These are phyloP conservation scores for Mycena albidolilacea DNA, from an alignment of 768 basidiomycete species.

Conservation along the genomic window DNA sequence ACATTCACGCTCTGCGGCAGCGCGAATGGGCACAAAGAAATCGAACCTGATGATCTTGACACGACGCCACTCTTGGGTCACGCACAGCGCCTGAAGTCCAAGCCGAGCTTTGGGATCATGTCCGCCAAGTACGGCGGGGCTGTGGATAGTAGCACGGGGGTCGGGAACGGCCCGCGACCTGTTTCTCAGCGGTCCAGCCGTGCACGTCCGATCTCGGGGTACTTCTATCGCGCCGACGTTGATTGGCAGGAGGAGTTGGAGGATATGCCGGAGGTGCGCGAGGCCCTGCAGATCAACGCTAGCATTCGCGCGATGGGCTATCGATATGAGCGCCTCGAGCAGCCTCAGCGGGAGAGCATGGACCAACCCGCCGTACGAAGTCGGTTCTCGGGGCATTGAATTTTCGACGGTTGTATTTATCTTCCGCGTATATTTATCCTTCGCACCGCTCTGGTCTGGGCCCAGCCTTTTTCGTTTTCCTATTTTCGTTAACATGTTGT, in stretches of 20 bases:
- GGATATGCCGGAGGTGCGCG: conserved; percentile 1
- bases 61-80: not conserved
- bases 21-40: not conserved
- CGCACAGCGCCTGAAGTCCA: not conserved
- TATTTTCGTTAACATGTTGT: too few species aligned
- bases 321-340: not conserved
- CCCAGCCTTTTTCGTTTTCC: too few species aligned
- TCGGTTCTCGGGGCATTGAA: too few species aligned
- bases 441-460: too few species aligned
- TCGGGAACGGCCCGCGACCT: not conserved
- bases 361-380: too few species aligned
- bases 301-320: not conserved
- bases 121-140: not conserved
- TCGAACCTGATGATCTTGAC: not conserved
- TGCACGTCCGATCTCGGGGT: not conserved
- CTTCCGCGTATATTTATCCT: too few species aligned
- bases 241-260: not conserved
- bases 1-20: not conserved
- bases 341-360: too few species aligned
- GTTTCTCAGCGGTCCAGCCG: not conserved
- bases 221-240: not conserved
- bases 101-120: not conserved
- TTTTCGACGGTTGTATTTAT: too few species aligned
- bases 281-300: conserved; percentile 1
- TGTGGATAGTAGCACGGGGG: not conserved